Evolutionary conservation across 2,329 filamentous ascomycete species (phyloP), one percentile per base, ranked within the genome.

Genomic region (Stemphylium beticola): DNA sequence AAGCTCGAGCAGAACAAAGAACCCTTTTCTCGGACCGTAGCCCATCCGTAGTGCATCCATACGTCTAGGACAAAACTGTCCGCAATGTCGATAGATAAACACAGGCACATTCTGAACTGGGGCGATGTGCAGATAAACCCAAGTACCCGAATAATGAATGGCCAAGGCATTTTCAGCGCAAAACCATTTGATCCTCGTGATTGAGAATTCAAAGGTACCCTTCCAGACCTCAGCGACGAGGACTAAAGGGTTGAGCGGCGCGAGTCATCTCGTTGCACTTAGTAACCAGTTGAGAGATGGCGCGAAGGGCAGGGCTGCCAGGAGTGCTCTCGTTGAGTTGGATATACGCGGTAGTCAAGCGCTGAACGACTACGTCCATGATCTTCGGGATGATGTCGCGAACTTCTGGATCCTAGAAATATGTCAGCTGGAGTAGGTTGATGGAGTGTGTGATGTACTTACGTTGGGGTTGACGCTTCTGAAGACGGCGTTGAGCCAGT

Each of bases 401-500:
- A 50, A 86, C 81, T 41, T 87, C 84, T 34, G 75, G 65, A 58
- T 84, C 81, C 81, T 83, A 33, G 8, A 41, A 10, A 18, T 43
- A 32, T 10, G 55, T 70, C 64, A 71, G 63, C 39, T 38, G 8
- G 4, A 36, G 38, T 10, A 56, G 12, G 15, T 48, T 15, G 15
- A n/a, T 18, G 18, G 7, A 8, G 17, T 6, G 18, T 2, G 6
- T 12, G 17, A 36, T 29, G n/a, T 17, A 69, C 81, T 69, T 80
- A 85, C 83, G 57, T 68, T 74, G 12, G 81, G 75, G 65, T 87
- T 78, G 47, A 87, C 80, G 44, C 77, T 79, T 57, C 76, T 73
- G 49, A 88, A 76, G 10, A 85, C 82, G 45, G 79, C 76, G 44
- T 82, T 79, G 22, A 88, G 77, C 85, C 85, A 88, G 18, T 79